Percentiles rank a stretch among this genome's conserved stretches.
Conservation (phyloP, 345 rosid genomes). For the Fremontodendron californicum region DNA sequence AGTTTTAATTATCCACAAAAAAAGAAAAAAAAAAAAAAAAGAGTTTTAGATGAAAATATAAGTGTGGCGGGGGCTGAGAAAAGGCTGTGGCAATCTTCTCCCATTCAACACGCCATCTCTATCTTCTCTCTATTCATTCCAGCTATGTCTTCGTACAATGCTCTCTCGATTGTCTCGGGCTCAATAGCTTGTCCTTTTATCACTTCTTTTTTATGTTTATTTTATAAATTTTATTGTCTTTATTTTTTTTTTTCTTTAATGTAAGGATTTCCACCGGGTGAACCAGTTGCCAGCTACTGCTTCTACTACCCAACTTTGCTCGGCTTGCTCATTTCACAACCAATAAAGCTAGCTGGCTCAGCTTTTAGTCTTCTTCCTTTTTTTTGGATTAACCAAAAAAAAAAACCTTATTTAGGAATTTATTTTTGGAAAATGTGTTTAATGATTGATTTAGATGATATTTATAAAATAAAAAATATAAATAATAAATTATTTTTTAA, state of each 20-base stretch:
- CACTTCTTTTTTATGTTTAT: not conserved
- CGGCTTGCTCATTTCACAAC: not conserved
- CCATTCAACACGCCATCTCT: constrained; percentile 60
- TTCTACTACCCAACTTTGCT: not conserved
- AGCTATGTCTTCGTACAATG: constrained; percentile 3
- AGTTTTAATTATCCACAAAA: too few relatives aligned
- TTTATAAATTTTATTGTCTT: constrained; percentile 1
- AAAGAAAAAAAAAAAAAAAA: too few relatives aligned
- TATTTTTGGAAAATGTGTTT: too few relatives aligned
- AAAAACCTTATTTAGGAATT: too few relatives aligned
- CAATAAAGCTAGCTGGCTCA: not conserved
- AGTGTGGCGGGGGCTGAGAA: not conserved
- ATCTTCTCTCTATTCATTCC: constrained; percentile 15
- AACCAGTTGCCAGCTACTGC: not conserved
- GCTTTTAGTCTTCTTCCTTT: not conserved
- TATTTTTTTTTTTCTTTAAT: not conserved
- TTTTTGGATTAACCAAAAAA: too few relatives aligned
- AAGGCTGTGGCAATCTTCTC: constrained; percentile 22
- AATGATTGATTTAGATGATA: too few relatives aligned
- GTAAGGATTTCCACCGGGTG: constrained; percentile 1
- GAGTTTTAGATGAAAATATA: not conserved
- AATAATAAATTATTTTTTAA: too few relatives aligned
- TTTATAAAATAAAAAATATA: too few relatives aligned
- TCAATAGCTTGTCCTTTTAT: constrained; percentile 27
- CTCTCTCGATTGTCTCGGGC: not conserved